Percentiles rank a stretch among this genome's conserved stretches.
These are phyloP conservation scores for Leccinum subtestaceum DNA, from an alignment of 768 basidiomycete species.

Conservation along the genomic window DNA sequence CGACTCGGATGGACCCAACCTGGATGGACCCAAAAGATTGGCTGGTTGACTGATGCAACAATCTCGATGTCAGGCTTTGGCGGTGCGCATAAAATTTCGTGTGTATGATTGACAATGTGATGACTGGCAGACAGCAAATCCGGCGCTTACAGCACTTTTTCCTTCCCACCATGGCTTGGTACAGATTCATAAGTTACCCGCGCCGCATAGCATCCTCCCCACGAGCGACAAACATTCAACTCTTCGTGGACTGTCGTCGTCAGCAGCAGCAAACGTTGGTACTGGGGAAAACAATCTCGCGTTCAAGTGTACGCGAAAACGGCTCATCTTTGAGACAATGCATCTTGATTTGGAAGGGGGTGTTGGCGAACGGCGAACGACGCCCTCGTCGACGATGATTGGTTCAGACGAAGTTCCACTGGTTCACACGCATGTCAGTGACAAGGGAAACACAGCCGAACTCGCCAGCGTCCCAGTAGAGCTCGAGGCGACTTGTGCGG, in stretches of 20 bases:
- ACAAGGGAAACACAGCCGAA: conserved; percentile 15
- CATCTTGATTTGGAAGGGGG: conserved; percentile 89
- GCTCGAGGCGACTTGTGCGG: conserved; percentile 35
- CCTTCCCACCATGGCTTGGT: conserved; percentile 86
- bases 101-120: not conserved
- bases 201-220: conserved; percentile 67
- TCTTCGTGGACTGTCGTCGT: conserved; percentile 73
- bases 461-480: conserved; percentile 44
- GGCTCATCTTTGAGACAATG: conserved; percentile 87
- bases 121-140: conserved; percentile 54
- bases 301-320: conserved; percentile 87
- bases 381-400: conserved; percentile 36
- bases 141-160: conserved; percentile 69
- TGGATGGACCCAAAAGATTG: conserved; percentile 75
- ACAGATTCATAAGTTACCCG: conserved; percentile 72
- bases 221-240: conserved; percentile 81
- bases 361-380: conserved; percentile 70
- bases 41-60: conserved; percentile 76
- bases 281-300: conserved; percentile 96
- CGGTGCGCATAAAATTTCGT: conserved; percentile 45
- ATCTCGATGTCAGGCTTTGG: conserved; percentile 77
- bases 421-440: conserved; percentile 19
- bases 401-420: conserved; percentile 14
- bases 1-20: conserved; percentile 46
- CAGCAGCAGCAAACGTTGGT: conserved; percentile 48